Evolutionary conservation across 192 early-diverging fungal genomes (phyloP).

Genomic region (Mortierella claussenii): DNA sequence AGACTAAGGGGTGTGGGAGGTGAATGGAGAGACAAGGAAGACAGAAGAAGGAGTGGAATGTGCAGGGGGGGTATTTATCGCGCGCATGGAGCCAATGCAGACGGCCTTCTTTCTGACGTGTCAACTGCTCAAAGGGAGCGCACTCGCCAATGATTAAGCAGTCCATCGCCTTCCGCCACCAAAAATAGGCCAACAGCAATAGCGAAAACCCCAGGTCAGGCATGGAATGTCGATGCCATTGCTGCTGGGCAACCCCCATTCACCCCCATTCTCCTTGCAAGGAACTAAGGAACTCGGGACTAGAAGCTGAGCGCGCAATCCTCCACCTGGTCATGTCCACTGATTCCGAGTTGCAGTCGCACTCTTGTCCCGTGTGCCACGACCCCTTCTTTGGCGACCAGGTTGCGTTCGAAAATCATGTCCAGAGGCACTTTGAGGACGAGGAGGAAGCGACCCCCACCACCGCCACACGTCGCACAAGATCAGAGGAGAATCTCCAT

Average conservation of each 20-base stretch:
- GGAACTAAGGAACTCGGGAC: no score
- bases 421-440: constrained; percentile 31
- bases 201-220: not conserved
- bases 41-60: not conserved
- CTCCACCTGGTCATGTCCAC: not conserved
- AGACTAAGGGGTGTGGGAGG: not conserved
- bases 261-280: no score
- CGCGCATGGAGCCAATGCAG: not conserved
- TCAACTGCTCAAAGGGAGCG: constrained; percentile 7
- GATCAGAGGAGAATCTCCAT: no score
- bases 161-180: constrained; percentile 4
- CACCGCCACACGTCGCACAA: no score
- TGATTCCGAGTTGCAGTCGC: not conserved
- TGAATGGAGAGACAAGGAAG: not conserved
- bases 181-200: constrained; percentile 1
- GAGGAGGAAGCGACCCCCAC: not conserved
- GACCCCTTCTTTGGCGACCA: constrained; percentile 25
- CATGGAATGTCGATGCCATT: no score
- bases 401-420: constrained; percentile 34
- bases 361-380: constrained; percentile 34
- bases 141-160: no score
- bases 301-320: no score
- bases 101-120: constrained; percentile 13
- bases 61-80: not conserved
- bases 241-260: no score